phyloP scores from a whole-genome alignment of 257 asterid genomes.

The Solanum appendiculatum region DNA sequence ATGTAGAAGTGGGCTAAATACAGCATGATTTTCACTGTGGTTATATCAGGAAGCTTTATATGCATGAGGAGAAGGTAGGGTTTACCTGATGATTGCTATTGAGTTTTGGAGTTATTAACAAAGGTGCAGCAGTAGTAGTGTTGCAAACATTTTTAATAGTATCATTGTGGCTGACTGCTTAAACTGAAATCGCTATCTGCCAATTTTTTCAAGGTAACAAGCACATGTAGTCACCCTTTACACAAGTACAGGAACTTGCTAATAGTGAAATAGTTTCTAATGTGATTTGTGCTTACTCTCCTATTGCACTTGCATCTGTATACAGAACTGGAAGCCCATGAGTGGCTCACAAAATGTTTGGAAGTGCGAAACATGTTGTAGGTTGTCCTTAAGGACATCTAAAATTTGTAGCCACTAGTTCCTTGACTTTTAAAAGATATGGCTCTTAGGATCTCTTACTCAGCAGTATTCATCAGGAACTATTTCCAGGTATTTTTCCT shows the following conservation, averaged over 20 bases:
- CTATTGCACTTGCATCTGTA: neutral
- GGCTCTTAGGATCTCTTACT: conserved; percentile 72
- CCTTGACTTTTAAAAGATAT: conserved; percentile 73
- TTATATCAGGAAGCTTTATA: neutral
- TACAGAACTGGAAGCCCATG: neutral
- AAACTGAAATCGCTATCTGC: neutral
- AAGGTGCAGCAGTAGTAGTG: neutral
- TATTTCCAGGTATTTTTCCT: conserved; percentile 60
- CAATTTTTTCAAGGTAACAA: neutral
- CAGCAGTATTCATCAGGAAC: conserved; percentile 64
- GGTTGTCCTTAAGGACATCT: neutral
- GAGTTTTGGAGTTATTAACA: neutral
- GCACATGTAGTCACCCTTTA: neutral
- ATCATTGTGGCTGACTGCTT: neutral
- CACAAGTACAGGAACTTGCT: neutral
- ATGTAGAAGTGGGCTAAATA: neutral
- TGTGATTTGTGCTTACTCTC: neutral
- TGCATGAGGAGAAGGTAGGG: neutral
- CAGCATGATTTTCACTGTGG: neutral
- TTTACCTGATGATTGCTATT: neutral
- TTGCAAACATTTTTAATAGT: neutral
- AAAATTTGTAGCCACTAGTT: neutral
- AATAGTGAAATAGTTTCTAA: neutral
- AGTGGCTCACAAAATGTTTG: neutral
- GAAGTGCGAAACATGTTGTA: neutral